Percentiles rank a stretch among this genome's conserved stretches.
Conservation (phyloP, 805 yeast genomes). For the Citeromyces nyonsensis region DNA sequence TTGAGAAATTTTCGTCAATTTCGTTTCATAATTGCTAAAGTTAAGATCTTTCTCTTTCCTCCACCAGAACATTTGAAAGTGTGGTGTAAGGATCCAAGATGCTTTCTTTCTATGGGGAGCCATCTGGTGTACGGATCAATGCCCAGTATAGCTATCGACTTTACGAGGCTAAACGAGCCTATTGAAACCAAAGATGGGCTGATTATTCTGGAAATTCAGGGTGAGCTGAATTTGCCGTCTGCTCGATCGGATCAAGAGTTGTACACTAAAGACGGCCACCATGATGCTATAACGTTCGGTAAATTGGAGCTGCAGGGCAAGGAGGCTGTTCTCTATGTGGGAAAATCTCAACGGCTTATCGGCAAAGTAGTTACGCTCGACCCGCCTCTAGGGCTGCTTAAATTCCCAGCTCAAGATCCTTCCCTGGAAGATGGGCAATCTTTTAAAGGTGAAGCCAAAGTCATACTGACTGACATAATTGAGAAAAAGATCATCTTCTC, state of each 20-base stretch:
- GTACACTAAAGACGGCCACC: constrained; percentile 6
- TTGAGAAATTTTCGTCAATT: too few relatives aligned
- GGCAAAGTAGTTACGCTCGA: constrained; percentile 45
- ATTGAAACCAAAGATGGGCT: constrained; percentile 43
- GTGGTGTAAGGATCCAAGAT: too few relatives aligned
- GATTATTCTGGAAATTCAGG: constrained; percentile 56
- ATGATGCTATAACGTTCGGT: constrained; percentile 37
- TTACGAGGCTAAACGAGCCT: too few relatives aligned
- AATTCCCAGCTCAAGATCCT: too few relatives aligned
- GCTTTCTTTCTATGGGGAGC: neutral
- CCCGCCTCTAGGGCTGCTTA: constrained; percentile 50
- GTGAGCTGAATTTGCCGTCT: constrained; percentile 41
- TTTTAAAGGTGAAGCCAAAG: constrained; percentile 10
- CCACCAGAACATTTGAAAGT: too few relatives aligned
- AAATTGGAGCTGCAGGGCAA: constrained; percentile 25
- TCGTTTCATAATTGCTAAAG: too few relatives aligned
- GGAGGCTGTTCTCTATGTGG: constrained; percentile 44
- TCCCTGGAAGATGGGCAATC: constrained; percentile 12
- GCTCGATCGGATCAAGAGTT: constrained; percentile 12
- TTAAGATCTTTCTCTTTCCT: too few relatives aligned
- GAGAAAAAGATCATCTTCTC: constrained; percentile 43
- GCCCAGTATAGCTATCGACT: too few relatives aligned
- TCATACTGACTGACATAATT: constrained; percentile 45
- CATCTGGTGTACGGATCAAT: too few relatives aligned
- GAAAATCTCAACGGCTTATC: constrained; percentile 53